Evolutionary conservation across 108 stramenopile genomes (phyloP), one percentile per base, ranked within the genome.

Genomic region (Cyclostephanos invisitatus): DNA sequence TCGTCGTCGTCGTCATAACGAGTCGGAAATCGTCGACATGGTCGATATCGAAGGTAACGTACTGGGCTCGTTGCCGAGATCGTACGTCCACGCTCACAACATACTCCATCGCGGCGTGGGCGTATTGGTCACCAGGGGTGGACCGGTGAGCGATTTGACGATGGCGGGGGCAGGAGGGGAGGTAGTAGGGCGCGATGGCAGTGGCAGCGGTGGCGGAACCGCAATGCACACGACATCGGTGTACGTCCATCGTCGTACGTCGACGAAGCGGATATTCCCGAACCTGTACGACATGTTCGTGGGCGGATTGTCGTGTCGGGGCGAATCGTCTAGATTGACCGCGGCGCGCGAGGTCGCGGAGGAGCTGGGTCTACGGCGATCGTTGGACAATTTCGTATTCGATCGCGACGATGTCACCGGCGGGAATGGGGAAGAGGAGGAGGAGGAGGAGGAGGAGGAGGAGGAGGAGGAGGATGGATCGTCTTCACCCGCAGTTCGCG

Each of bases 271-370:
- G 14, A 89, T 93, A 42, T 93, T 93, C 68, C 91, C 91, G 12
- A 81, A 81, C 12, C 64, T 93, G 15, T 93, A 90, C 59, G 91
- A 93, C 48, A 93, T 93, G 91, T 93, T 90, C 72, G 88, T 93
- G 0, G 91, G 91, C n/a, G 91, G 91, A 9, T 82, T 93, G 2
- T 84, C 86, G 0, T 40, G 74, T 22, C 70, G 83, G 14, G 85
- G 80, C 9, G 89, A 93, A 78, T 68, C 73, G 37, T 20, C 87
- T n/a, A 40, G 73, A 3, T 18, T 69, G 12, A 90, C 91, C 28
- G 91, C 89, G 0, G 72, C 75, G 27, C 74, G 91, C 48, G 91
- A 93, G 72, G 85, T 93, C 18, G 83, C 82, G 32, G 91, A 93
- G 73, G 91, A 93, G 70, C 71, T 93, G 49, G 89, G 89, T 3